Percentiles rank a stretch among this genome's conserved stretches.
These are phyloP conservation scores for Epichloe typhina DNA, from an alignment of 2,329 filamentous ascomycete species.

Conservation along the genomic window DNA sequence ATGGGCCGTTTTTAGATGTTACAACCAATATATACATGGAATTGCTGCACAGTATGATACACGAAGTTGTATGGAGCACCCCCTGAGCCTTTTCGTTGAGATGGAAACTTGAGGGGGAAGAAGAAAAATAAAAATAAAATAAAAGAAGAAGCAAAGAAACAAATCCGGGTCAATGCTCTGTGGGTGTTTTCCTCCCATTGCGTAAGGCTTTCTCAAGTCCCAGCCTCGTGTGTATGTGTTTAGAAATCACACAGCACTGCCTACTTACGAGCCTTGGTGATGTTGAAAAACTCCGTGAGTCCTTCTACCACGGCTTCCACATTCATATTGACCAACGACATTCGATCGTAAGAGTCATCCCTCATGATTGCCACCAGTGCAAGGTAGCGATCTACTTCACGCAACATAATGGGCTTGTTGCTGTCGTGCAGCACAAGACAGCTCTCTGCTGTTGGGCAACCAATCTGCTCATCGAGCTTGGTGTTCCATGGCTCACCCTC, in stretches of 20 bases:
- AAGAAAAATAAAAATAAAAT: too few relatives aligned
- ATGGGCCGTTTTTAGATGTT: neutral
- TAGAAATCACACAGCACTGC: neutral
- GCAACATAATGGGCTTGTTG: slow-evolving; percentile 50
- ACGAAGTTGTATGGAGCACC: neutral
- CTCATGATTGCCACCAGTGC: slow-evolving; percentile 79
- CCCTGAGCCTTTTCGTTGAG: neutral
- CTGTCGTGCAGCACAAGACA: slow-evolving; percentile 53
- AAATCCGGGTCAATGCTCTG: neutral
- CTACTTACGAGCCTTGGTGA: slow-evolving; percentile 43
- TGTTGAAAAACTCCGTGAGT: slow-evolving; percentile 65
- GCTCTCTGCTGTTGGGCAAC: slow-evolving; percentile 53
- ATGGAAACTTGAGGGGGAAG: neutral
- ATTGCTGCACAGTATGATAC: neutral
- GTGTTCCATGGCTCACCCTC: slow-evolving; percentile 49
- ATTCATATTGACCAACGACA: slow-evolving; percentile 77
- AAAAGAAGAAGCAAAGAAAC: too few relatives aligned
- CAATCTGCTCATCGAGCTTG: slow-evolving; percentile 51
- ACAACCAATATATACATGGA: neutral
- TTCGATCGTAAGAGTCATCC: slow-evolving; percentile 71
- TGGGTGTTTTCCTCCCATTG: neutral
- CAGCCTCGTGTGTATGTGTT: neutral
- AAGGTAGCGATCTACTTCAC: slow-evolving; percentile 61
- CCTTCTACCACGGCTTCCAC: slow-evolving; percentile 71
- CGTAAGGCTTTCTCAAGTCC: neutral